A percentile compares a stretch with the other conserved stretches of the same genome.
Conservation (phyloP, 2,329 filamentous ascomycete genomes). For the Talaromyces sp. region DNA sequence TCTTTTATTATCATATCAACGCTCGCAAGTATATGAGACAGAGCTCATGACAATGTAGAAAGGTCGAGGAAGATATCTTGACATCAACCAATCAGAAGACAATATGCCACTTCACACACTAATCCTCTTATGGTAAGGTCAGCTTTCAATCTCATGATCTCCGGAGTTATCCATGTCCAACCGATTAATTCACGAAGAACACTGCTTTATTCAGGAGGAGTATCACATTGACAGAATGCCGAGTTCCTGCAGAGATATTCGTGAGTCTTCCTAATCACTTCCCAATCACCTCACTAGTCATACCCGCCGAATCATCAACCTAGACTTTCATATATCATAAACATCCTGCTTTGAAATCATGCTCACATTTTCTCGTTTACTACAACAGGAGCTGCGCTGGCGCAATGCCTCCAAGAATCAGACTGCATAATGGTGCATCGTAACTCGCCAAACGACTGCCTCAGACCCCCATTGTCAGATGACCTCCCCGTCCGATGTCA, state of each 20-base stretch:
- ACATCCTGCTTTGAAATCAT: constrained; percentile 14
- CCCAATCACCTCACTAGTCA: not conserved
- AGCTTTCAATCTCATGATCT: not conserved
- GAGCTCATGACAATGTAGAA: not conserved
- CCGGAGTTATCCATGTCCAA: not conserved
- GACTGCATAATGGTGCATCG: constrained; percentile 95
- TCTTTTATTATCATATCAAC: not conserved
- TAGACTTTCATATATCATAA: not conserved
- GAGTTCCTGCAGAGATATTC: constrained; percentile 92
- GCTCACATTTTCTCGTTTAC: not conserved
- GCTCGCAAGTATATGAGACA: not conserved
- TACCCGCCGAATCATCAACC: not conserved
- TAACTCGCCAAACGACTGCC: constrained; percentile 80
- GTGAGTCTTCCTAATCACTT: constrained; percentile 54
- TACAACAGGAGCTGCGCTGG: constrained; percentile 75
- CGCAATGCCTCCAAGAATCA: constrained; percentile 90
- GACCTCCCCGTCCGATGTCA: constrained; percentile 83
- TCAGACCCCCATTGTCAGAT: constrained; percentile 75
- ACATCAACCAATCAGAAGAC: not conserved
- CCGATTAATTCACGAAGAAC: not conserved
- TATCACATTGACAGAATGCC: constrained; percentile 61
- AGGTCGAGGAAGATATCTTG: not conserved
- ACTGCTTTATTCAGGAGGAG: not conserved
- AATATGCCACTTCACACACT: not conserved
- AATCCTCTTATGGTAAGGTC: not conserved